Base-by-base conservation (phyloP, 495 filamentous ascomycete genomes). In the Neurospora sp. region DNA sequence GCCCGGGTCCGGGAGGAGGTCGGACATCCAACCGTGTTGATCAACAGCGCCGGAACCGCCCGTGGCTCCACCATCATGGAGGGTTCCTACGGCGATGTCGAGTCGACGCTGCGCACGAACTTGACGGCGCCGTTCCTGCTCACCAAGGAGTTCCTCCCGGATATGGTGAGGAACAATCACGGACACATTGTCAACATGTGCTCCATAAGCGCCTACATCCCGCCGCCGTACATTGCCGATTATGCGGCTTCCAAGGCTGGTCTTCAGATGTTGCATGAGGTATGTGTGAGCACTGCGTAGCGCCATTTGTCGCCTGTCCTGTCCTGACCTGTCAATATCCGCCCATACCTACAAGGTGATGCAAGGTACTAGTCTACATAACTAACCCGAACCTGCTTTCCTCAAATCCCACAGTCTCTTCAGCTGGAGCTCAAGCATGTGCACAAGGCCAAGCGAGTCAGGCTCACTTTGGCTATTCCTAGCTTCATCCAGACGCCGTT, bases 401-500 rank as follows among this genome's bases (percentile, higher is more conserved):
- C 9, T 5, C 35, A 35, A 35, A 10, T 9, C 8, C 8, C 22
- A 31, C 17, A 75, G 76, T 74, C 71, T 1, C 70, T 80, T 1
- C 71, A 73, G 35, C 31, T 78, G 10, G 75, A 80, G 39, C 72
- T 80, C 40, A 73, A 48, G n/a, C 38, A 73, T 12, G 45, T 68
- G 5, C 70, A 84, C 44, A 75, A 79, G 4, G 78, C 79, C 6
- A 77, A 75, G 5, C 75, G 70, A n/a, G 78, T 83, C 31, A 73
- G 81, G 27, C 72, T 78, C 14, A 81, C 79, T 1, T 42, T 78
- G 12, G 78, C 74, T 1, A 75, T 81, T 20, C 75, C 78, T 61
- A 81, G 78, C 69, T 82, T 82, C 22, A 79, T 81, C 44, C 76
- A 78, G 38, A 82, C 81, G 20, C 79, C 81, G 9, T 65, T 84